Conservation (phyloP, 129 eudicot genomes). For the Artemisia annua region DNA sequence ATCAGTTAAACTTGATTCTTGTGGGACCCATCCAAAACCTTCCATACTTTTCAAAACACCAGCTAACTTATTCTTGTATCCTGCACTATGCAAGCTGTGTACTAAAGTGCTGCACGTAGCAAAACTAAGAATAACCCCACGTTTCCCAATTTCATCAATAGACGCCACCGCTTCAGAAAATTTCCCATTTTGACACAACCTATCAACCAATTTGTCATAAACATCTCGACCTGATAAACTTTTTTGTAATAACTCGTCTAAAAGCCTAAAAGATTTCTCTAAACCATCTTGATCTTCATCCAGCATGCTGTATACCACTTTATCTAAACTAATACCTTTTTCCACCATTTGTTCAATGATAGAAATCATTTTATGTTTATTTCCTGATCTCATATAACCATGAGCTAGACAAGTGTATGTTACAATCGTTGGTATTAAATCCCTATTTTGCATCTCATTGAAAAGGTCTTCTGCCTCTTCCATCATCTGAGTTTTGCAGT, state of each 20-base stretch:
- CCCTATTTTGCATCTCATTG: conserved; percentile 66
- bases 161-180: conserved; percentile 45
- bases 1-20: conserved; percentile 45
- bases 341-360: conserved; percentile 62
- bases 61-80: conserved; percentile 50
- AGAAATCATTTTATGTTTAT: conserved; percentile 57
- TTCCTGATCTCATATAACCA: conserved; percentile 60
- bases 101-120: conserved; percentile 56
- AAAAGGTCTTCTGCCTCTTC: conserved; percentile 70
- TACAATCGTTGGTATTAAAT: conserved; percentile 60
- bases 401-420: conserved; percentile 77
- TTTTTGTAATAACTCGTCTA: conserved; percentile 51
- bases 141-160: conserved; percentile 60
- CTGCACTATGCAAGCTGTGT: conserved; percentile 46
- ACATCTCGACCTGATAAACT: conserved; percentile 48
- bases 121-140: conserved; percentile 62
- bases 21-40: conserved; percentile 69
- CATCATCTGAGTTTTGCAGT: conserved; percentile 69
- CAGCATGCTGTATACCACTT: conserved; percentile 48
- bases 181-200: conserved; percentile 49
- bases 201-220: conserved; percentile 47
- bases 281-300: conserved; percentile 58
- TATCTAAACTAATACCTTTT: conserved; percentile 76
- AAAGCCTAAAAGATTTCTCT: conserved; percentile 50
- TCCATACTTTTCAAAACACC: conserved; percentile 55